A percentile compares a stretch with the other conserved stretches of the same genome.
Conservation (phyloP, 352 stramenopile genomes). For the Globisporangium nodosum region DNA sequence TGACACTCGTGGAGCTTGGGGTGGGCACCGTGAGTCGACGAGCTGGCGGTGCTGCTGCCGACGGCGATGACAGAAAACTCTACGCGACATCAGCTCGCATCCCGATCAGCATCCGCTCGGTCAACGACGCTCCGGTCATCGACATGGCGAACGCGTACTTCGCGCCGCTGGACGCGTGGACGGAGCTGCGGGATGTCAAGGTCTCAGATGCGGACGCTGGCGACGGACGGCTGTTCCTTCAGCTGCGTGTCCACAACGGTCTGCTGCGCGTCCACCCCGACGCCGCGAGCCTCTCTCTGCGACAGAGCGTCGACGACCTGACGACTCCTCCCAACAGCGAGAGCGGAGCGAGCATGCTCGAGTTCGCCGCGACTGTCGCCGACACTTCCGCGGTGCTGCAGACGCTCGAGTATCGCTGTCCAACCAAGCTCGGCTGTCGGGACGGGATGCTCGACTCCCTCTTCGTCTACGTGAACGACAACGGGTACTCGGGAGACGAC, state of each 20-base stretch:
- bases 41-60: neutral
- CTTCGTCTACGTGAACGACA: conserved; percentile 49
- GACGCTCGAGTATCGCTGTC: conserved; percentile 36
- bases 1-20: conserved; percentile 29
- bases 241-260: conserved; percentile 26
- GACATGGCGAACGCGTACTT: conserved; percentile 23
- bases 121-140: conserved; percentile 40
- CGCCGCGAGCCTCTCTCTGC: neutral
- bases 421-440: conserved; percentile 17
- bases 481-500: conserved; percentile 35
- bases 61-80: conserved; percentile 9
- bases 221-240: conserved; percentile 35
- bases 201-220: conserved; percentile 42
- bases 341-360: conserved; percentile 5
- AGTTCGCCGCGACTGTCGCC: conserved; percentile 29
- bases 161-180: conserved; percentile 26
- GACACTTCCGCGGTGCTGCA: conserved; percentile 19
- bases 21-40: neutral
- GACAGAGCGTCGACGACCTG: neutral
- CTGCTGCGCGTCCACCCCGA: conserved; percentile 22
- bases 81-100: conserved; percentile 33
- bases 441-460: conserved; percentile 28
- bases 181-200: conserved; percentile 12
- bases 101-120: conserved; percentile 29
- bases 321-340: neutral